These are phyloP conservation scores for Pseudozyma thailandica DNA, from an alignment of 1,284 basidiomycete species.

Conservation along the genomic window DNA sequence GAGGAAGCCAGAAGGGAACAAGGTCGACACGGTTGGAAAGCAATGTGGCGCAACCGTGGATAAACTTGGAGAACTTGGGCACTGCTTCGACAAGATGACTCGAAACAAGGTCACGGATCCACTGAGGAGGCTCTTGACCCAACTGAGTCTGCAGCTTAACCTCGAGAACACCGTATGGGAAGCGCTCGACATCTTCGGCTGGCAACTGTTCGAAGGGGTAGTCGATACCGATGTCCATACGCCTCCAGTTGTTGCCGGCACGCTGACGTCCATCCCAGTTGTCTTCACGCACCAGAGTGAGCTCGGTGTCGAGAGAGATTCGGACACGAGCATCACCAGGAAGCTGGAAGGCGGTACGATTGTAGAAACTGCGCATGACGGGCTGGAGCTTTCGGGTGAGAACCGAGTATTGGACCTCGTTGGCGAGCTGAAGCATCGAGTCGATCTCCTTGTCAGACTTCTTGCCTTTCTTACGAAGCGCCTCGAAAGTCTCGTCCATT, in stretches of 20 bases:
- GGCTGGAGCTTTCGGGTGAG: constrained; percentile 79
- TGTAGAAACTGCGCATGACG: constrained; percentile 99
- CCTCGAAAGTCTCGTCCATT: constrained; percentile 93
- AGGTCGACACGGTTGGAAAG: constrained; percentile 93
- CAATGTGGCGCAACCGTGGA: constrained; percentile 94
- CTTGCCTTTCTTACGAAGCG: constrained; percentile 87
- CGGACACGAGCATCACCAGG: constrained; percentile 97
- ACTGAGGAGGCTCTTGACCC: constrained; percentile 93
- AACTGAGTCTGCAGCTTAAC: constrained; percentile 97
- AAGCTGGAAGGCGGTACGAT: constrained; percentile 97
- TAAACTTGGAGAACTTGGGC: constrained; percentile 83
- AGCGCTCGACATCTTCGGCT: constrained; percentile 84
- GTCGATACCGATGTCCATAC: constrained; percentile 92
- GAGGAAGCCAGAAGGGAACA: constrained; percentile 98
- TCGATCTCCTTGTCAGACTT: constrained; percentile 94
- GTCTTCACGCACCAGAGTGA: constrained; percentile 93
- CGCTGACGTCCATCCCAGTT: constrained; percentile 89
- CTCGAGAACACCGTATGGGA: constrained; percentile 92
- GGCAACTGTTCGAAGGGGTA: constrained; percentile 84
- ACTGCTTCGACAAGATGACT: constrained; percentile 78
- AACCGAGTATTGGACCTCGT: constrained; percentile 92
- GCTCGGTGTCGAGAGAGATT: constrained; percentile 96
- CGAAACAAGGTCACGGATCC: constrained; percentile 94
- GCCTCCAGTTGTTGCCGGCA: constrained; percentile 88
- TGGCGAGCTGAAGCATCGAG: constrained; percentile 93